Base-by-base conservation (phyloP, 2,329 filamentous ascomycete species). In the Aspergillus piperis region DNA sequence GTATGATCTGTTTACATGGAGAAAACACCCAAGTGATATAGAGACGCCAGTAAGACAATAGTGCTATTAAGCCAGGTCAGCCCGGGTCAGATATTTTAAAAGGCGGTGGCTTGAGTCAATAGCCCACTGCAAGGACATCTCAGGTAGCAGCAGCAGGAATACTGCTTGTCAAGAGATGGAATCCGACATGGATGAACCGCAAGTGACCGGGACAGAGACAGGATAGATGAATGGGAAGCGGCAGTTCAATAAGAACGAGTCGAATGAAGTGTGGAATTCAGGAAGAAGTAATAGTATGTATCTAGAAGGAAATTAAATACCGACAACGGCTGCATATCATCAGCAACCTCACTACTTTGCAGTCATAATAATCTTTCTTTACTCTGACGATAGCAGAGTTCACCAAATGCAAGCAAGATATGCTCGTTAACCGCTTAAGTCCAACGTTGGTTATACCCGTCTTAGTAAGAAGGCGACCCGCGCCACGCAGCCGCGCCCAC, bases 401-500 rank as follows among this genome's bases (percentile, higher is more conserved):
- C 32, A 36, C 32, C 32, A 36, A 13, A 11, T 13, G 32, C 11
- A 36, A 36, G 32, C 32, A 36, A 36, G 32, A 36, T 13, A 13
- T 36, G 32, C 1, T 36, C 41, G 17, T 41, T 19, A 15, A 11
- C 27, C 19, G 10, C 32, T 8, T 8, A 54, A 41, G 38, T 54
- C 21, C 21, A 8, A 41, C 27, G 25, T 52, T 32, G 42, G 36
- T 23, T 21, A 30, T 49, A 21, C 30, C n/a, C n/a, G 21, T 47
- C 38, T 55, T 38, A 55, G 39, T 47, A 49, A 49, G 47, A 57
- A 36, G 32, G 50, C 57, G 60, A 59, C 50, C 59, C 49, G 56
- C 51, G 59, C 59, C 62, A 59, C 61, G 64, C 57, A 60, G 48
- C 48, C 52, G 60, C 58, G 54, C 39, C 47, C 57, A 61, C 63